These are phyloP conservation scores for Aspergillus piperis DNA, from an alignment of 2,329 filamentous ascomycete genomes.

Conservation along the genomic window DNA sequence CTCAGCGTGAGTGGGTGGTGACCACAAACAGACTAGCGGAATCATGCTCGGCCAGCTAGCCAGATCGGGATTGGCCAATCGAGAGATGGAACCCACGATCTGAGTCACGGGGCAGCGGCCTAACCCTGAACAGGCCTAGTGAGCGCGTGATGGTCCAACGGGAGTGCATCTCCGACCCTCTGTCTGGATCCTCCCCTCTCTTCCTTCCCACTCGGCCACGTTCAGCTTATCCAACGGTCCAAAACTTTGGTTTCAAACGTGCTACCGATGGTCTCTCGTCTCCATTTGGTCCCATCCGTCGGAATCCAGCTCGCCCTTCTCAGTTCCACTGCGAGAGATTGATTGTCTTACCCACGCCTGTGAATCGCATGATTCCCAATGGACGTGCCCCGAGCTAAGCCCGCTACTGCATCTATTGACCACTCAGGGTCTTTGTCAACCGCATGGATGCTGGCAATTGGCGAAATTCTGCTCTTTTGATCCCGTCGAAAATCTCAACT, in stretches of 20 bases:
- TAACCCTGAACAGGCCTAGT: neutral
- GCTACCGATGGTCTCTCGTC: neutral
- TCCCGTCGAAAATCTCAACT: too few relatives aligned
- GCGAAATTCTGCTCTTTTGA: neutral
- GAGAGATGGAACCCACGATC: neutral
- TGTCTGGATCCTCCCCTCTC: neutral
- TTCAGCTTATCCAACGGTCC: neutral
- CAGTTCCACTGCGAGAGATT: conserved; percentile 2
- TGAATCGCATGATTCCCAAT: conserved; percentile 5
- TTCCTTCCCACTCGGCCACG: neutral
- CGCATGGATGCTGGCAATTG: neutral
- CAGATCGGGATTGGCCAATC: neutral
- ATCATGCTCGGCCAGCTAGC: neutral
- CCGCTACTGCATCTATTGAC: neutral
- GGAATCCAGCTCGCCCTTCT: neutral
- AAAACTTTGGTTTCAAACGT: neutral
- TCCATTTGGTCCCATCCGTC: neutral
- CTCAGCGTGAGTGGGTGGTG: neutral
- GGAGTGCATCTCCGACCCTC: neutral
- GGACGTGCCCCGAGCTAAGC: neutral
- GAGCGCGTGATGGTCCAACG: neutral
- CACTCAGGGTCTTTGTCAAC: neutral
- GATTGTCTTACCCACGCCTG: conserved; percentile 6
- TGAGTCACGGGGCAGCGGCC: neutral
- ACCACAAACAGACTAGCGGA: neutral